Conservation (phyloP, 306 rosid genomes). For the Potentilla sterilis region DNA sequence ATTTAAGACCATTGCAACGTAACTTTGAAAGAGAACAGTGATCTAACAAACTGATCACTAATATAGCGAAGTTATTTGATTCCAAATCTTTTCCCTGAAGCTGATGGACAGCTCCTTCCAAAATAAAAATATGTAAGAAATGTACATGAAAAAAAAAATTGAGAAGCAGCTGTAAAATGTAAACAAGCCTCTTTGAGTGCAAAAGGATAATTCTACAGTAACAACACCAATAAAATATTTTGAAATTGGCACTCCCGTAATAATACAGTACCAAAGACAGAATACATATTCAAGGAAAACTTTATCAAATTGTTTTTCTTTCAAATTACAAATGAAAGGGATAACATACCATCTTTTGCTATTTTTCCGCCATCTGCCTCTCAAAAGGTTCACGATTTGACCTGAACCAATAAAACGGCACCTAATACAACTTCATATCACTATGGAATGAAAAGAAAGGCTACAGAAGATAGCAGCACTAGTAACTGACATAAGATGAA, state of each 20-base stretch:
- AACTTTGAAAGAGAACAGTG: background rate
- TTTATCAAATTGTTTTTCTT: background rate
- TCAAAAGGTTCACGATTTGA: conserved; percentile 25
- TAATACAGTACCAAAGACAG: conserved; percentile 1
- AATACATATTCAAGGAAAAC: background rate
- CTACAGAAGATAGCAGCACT: background rate
- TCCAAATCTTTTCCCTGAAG: background rate
- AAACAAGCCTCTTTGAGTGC: background rate
- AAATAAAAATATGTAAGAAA: background rate
- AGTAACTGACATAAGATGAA: conserved; percentile 10
- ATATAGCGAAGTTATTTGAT: background rate
- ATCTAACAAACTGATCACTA: background rate
- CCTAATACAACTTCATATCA: conserved; percentile 27
- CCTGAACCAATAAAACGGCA: conserved; percentile 40
- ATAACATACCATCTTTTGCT: conserved; percentile 31
- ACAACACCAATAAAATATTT: background rate
- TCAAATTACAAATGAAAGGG: background rate
- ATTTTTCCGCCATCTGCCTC: conserved; percentile 34
- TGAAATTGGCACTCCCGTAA: background rate
- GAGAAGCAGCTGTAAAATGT: background rate
- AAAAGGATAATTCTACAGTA: background rate
- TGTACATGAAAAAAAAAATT: background rate
- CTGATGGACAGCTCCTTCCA: background rate
- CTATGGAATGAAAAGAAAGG: background rate
- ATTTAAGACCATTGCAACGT: background rate